These are phyloP conservation scores for Ceratocystis albifundus DNA, from an alignment of 2,329 filamentous ascomycete species.

Conservation along the genomic window DNA sequence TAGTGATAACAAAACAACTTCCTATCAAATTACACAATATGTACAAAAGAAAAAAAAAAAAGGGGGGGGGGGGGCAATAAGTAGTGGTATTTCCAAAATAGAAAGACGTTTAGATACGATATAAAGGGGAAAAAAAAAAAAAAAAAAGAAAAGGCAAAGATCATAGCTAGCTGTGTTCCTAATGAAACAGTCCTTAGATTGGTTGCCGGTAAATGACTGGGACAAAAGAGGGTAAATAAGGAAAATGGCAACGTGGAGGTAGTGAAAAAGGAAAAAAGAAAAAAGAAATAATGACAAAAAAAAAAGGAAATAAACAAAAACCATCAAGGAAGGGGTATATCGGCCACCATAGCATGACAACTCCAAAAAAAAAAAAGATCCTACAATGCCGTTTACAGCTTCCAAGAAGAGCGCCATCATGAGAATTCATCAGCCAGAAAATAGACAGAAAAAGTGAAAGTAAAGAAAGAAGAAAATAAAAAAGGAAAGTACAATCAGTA, in stretches of 20 bases:
- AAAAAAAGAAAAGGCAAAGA: background rate
- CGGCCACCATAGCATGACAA: slow-evolving; percentile 9
- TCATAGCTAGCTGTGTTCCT: background rate
- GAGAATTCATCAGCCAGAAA: slow-evolving; percentile 11
- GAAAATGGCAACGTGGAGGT: slow-evolving; percentile 20
- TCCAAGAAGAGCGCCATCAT: slow-evolving; percentile 4
- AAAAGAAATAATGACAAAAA: slow-evolving; percentile 23
- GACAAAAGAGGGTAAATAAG: slow-evolving; percentile 16
- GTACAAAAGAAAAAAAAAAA: background rate
- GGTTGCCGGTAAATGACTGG: slow-evolving; percentile 11
- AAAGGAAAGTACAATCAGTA: slow-evolving; percentile 4
- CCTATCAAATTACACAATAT: background rate
- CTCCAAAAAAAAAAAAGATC: slow-evolving; percentile 7
- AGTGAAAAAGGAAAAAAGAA: slow-evolving; percentile 24
- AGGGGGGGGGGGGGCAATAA: too few relatives aligned
- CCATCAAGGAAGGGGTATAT: slow-evolving; percentile 1
- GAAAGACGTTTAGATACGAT: background rate
- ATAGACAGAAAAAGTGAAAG: slow-evolving; percentile 7
- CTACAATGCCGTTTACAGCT: slow-evolving; percentile 1
- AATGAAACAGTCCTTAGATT: background rate
- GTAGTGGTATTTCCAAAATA: background rate
- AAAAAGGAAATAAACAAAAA: slow-evolving; percentile 17
- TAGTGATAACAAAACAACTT: too few relatives aligned
- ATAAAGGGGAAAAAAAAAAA: too few relatives aligned
- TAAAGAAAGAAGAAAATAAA: slow-evolving; percentile 4